A percentile compares a stretch with the other conserved stretches of the same genome.
Evolutionary conservation across 768 basidiomycete genomes (phyloP).

Genomic region (Pholiota conissans): DNA sequence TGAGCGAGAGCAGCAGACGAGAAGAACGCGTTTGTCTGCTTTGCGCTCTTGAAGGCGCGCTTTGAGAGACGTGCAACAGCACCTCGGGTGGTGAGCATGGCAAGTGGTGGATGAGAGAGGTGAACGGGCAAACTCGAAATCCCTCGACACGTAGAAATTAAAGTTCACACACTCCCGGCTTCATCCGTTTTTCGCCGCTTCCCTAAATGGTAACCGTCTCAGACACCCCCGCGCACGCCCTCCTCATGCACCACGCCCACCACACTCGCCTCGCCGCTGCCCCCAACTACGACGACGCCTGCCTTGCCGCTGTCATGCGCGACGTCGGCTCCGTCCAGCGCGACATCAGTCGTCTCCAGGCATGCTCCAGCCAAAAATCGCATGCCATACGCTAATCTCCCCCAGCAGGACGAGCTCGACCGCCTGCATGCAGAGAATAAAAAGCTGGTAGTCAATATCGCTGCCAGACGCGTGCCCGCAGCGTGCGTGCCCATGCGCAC

Average conservation of each 20-base stretch:
- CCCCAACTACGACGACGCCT: background rate
- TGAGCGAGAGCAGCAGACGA: slow-evolving; percentile 67
- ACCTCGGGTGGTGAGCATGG: slow-evolving; percentile 86
- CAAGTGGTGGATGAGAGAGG: slow-evolving; percentile 33
- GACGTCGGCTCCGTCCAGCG: background rate
- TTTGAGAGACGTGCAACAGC: slow-evolving; percentile 84
- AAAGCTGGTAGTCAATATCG: slow-evolving; percentile 13
- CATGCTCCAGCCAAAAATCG: background rate
- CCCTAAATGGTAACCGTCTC: background rate
- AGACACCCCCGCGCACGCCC: background rate
- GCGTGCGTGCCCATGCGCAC: slow-evolving; percentile 18
- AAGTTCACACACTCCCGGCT: slow-evolving; percentile 51
- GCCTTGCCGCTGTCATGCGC: background rate
- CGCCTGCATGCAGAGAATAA: slow-evolving; percentile 4
- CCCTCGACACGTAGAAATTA: slow-evolving; percentile 47
- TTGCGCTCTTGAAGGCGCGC: slow-evolving; percentile 76
- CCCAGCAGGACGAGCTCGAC: background rate
- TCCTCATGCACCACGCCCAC: background rate
- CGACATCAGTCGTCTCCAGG: background rate
- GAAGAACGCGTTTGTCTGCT: slow-evolving; percentile 79
- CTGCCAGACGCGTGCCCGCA: slow-evolving; percentile 8
- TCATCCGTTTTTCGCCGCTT: slow-evolving; percentile 31
- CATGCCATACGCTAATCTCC: background rate
- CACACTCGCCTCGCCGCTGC: background rate
- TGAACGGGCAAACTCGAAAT: slow-evolving; percentile 27